phyloP scores from a whole-genome alignment of 176 grass and related monocot species.

The Chloris gayana region DNA sequence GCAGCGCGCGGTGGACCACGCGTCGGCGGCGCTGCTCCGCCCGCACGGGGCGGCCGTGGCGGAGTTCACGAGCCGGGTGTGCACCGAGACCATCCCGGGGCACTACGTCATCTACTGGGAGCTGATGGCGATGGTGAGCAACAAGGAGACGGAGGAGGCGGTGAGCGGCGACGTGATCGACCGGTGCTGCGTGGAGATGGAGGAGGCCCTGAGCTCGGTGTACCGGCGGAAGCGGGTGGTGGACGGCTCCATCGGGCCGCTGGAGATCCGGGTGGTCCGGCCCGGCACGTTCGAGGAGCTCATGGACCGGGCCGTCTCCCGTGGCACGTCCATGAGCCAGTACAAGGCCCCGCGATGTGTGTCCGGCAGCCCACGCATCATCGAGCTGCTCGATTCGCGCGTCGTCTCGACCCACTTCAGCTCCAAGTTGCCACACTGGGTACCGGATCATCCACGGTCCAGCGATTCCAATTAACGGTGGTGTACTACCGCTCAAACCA shows the following conservation, averaged over 20 bases:
- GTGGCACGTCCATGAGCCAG: conserved; percentile 91
- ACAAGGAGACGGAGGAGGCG: conserved; percentile 18
- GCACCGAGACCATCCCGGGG: conserved; percentile 73
- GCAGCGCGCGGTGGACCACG: conserved; percentile 74
- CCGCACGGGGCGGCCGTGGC: conserved; percentile 69
- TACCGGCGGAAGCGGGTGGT: conserved; percentile 74
- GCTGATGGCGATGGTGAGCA: too few species aligned
- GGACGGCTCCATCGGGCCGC: conserved; percentile 74
- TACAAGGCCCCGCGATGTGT: conserved; percentile 94
- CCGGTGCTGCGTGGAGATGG: conserved; percentile 97
- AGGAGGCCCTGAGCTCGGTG: conserved; percentile 91
- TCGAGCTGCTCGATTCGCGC: conserved; percentile 83
- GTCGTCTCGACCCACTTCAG: conserved; percentile 76
- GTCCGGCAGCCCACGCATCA: conserved; percentile 69
- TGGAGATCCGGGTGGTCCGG: conserved; percentile 79
- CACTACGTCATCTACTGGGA: conserved; percentile 99
- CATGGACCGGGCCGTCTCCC: conserved; percentile 90
- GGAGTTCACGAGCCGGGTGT: conserved; percentile 97
- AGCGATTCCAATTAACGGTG: too few species aligned
- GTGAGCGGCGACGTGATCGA: too few species aligned
- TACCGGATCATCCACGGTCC: too few species aligned
- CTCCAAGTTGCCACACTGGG: conserved; percentile 12
- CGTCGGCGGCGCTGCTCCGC: conserved; percentile 66
- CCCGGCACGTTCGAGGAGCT: conserved; percentile 89
- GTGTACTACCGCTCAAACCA: too few species aligned